Percentiles rank a stretch among this genome's conserved stretches.
These are phyloP conservation scores for Voacanga thouarsii DNA, from an alignment of 257 asterid genomes.

Conservation along the genomic window DNA sequence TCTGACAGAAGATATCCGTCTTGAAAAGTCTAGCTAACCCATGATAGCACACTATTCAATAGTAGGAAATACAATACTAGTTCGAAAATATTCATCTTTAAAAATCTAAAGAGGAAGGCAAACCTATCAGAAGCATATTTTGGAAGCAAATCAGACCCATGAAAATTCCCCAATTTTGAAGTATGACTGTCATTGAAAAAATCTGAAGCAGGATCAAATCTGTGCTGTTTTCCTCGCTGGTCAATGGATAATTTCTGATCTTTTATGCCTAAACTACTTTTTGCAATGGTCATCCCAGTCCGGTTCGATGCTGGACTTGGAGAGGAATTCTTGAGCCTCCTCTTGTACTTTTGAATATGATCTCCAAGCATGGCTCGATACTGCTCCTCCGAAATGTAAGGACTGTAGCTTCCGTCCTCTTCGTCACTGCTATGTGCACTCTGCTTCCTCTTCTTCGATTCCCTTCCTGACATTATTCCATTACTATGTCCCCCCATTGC, in stretches of 20 bases:
- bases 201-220: conserved; percentile 64
- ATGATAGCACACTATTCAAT: not conserved
- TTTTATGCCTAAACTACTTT: conserved; percentile 47
- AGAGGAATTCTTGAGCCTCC: conserved; percentile 62
- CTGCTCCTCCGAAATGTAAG: conserved; percentile 72
- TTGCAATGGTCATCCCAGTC: conserved; percentile 37
- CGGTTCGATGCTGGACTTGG: conserved; percentile 51
- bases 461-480: conserved; percentile 66
- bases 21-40: not conserved
- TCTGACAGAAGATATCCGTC: not conserved
- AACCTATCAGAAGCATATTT: conserved; percentile 74
- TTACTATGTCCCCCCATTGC: conserved; percentile 45
- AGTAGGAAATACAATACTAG: not conserved
- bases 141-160: conserved; percentile 52
- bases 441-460: conserved; percentile 68
- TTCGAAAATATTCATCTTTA: not conserved
- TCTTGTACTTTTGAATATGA: conserved; percentile 79
- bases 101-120: conserved; percentile 18
- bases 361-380: conserved; percentile 97
- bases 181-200: conserved; percentile 43
- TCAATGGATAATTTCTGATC: conserved; percentile 60
- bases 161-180: conserved; percentile 49
- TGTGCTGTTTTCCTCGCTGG: conserved; percentile 56
- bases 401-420: conserved; percentile 57
- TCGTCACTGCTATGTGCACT: conserved; percentile 71